Evolutionary conservation across 768 basidiomycete genomes (phyloP).

Genomic region (Cyclocybe aegerita): DNA sequence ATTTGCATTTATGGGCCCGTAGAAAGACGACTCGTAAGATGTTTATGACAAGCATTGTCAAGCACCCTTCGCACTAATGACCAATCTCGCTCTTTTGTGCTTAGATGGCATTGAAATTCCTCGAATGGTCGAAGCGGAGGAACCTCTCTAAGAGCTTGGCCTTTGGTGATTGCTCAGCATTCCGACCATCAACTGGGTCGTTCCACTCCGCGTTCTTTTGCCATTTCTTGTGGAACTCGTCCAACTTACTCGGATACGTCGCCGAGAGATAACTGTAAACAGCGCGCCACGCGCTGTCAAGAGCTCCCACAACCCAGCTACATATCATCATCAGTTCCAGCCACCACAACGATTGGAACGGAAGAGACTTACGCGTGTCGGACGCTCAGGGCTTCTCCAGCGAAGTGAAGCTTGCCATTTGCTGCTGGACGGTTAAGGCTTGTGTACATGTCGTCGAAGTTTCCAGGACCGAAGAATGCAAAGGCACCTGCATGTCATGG

Average conservation of each 20-base stretch:
- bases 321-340: not conserved
- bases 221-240: slow-evolving; percentile 20
- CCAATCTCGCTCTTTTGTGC: too few relatives aligned
- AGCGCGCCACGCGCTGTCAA: slow-evolving; percentile 35
- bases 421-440: slow-evolving; percentile 29
- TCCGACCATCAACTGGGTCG: not conserved
- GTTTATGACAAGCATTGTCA: too few relatives aligned
- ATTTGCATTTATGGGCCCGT: too few relatives aligned
- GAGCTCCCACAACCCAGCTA: slow-evolving; percentile 38
- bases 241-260: not conserved
- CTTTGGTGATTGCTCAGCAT: too few relatives aligned
- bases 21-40: too few relatives aligned
- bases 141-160: too few relatives aligned
- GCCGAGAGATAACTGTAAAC: slow-evolving; percentile 16
- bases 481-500: slow-evolving; percentile 30
- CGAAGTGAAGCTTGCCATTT: slow-evolving; percentile 29
- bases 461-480: slow-evolving; percentile 39
- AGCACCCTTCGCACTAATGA: too few relatives aligned
- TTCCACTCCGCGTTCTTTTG: slow-evolving; percentile 30
- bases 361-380: slow-evolving; percentile 27
- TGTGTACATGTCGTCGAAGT: slow-evolving; percentile 31
- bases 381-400: slow-evolving; percentile 36
- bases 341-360: not conserved
- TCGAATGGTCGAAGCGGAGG: too few relatives aligned
- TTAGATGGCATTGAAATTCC: too few relatives aligned